Evolutionary conservation across 768 basidiomycete species (phyloP), one percentile per base, ranked within the genome.

Genomic region (Royoungia palumana): DNA sequence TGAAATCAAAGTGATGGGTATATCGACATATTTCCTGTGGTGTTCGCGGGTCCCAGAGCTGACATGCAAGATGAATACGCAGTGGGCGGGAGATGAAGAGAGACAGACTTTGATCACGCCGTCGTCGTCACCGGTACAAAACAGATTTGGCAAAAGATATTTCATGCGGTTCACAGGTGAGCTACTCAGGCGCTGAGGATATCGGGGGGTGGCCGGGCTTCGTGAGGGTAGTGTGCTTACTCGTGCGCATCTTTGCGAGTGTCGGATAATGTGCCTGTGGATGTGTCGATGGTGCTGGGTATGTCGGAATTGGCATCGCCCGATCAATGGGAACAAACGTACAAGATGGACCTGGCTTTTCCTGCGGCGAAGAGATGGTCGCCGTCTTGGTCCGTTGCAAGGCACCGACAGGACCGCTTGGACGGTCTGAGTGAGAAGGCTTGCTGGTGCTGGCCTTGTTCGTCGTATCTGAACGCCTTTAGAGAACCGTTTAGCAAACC

Each of bases 31-130:
- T 70, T 38, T 77, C 74, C 9, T 83, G 83, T 43, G 73, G 70
- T 60, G 82, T 78, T 49, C 93, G 75, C 19, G 88, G 83, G 64
- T 96, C 94, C 94, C 94, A 96, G 21, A 97, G 76, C 94, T 96
- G 57, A 36, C 39, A 3, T 28, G 30, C 24, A 27, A 41, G 25
- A 24, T 43, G 38, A 35, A 21, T 21, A 25, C 13, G 32, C 16
- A 38, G 25, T 30, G 1, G n/a, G 36, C 11, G 25, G 20, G 44
- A 19, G 11, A 19, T 19, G 19, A 40, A 40, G 35, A 53, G 30
- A 32, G 24, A 55, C 73, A 43, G 43, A 89, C 92, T 78, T 95
- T 95, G 66, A 97, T 83, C 20, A 93, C 82, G 28, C 94, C 94
- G 46, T 94, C 92, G 62, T 97, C 94, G 64, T 96, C 94, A 16